Percentiles rank a stretch among this genome's conserved stretches.
phyloP scores from a whole-genome alignment of 495 filamentous ascomycete species.

The Lasiosphaeris hirsuta region DNA sequence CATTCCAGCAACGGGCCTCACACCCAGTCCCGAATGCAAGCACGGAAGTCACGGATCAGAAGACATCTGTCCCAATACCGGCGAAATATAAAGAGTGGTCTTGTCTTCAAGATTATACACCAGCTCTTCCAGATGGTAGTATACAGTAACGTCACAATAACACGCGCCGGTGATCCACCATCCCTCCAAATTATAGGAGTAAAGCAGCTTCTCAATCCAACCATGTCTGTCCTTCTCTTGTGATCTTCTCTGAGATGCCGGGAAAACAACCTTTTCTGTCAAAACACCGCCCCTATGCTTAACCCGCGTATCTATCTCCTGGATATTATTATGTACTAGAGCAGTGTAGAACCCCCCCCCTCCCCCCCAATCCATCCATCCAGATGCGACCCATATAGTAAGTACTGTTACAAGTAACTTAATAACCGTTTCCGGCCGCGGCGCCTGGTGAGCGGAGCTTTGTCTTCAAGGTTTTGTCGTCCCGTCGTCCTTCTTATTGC shows the following conservation, averaged over 20 bases:
- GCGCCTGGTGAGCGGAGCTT: not conserved
- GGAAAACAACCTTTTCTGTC: conserved; percentile 2
- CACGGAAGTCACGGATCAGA: too few relatives aligned
- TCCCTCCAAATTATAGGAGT: too few relatives aligned
- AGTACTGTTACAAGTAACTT: not conserved
- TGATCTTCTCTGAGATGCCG: not conserved
- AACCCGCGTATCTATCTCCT: conserved; percentile 5
- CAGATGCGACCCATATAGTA: not conserved
- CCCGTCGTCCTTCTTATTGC: conserved; percentile 3
- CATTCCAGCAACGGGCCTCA: too few relatives aligned
- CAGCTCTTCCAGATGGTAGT: too few relatives aligned
- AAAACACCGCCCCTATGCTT: conserved; percentile 13
- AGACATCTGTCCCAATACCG: too few relatives aligned
- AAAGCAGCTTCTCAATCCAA: not conserved
- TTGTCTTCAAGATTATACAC: too few relatives aligned
- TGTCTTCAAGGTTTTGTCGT: not conserved
- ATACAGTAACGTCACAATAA: too few relatives aligned
- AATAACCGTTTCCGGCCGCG: not conserved
- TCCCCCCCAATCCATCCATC: not conserved
- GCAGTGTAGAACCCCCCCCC: not conserved
- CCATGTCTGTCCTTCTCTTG: not conserved
- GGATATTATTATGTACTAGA: conserved; percentile 2
- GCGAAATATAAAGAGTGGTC: too few relatives aligned
- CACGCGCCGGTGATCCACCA: too few relatives aligned
- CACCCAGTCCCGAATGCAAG: too few relatives aligned